phyloP scores from a whole-genome alignment of 768 basidiomycete species.

The Gymnopilus dilepis region DNA sequence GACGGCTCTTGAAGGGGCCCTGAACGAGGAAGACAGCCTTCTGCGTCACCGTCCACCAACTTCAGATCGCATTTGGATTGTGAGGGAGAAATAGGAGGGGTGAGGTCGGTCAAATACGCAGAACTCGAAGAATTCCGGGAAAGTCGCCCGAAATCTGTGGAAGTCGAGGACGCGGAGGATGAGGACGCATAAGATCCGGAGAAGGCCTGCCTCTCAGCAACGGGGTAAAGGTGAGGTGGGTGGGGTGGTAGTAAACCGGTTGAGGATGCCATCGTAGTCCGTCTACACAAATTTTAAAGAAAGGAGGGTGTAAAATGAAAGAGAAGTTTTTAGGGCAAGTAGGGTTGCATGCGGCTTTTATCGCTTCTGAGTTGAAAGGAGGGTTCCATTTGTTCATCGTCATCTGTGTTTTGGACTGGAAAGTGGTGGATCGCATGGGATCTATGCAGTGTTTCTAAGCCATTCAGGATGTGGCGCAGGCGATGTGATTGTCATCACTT shows the following conservation, averaged over 20 bases:
- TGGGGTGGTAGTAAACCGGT: slow-evolving; percentile 9
- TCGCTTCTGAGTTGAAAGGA: not conserved
- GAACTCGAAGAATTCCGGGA: slow-evolving; percentile 23
- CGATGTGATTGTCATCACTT: too few species aligned
- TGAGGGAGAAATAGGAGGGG: slow-evolving; percentile 27
- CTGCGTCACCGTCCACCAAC: not conserved
- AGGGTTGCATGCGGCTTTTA: too few species aligned
- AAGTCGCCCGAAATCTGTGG: slow-evolving; percentile 19
- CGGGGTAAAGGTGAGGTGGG: slow-evolving; percentile 20
- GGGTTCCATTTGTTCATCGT: not conserved
- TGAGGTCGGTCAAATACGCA: slow-evolving; percentile 27
- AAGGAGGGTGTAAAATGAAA: not conserved
- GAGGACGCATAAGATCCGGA: slow-evolving; percentile 22
- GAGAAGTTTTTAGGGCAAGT: not conserved
- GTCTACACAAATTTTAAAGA: slow-evolving; percentile 2
- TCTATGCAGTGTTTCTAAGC: too few species aligned
- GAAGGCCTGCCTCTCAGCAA: slow-evolving; percentile 27
- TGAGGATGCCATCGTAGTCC: not conserved
- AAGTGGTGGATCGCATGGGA: too few species aligned
- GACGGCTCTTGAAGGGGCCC: not conserved
- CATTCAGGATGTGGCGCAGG: too few species aligned
- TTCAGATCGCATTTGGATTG: slow-evolving; percentile 12
- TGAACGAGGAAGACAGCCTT: not conserved
- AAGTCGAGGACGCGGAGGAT: slow-evolving; percentile 21
- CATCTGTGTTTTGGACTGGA: slow-evolving; percentile 6